phyloP scores from a whole-genome alignment of 2,329 filamentous ascomycete species.

The Botrytis cinerea region DNA sequence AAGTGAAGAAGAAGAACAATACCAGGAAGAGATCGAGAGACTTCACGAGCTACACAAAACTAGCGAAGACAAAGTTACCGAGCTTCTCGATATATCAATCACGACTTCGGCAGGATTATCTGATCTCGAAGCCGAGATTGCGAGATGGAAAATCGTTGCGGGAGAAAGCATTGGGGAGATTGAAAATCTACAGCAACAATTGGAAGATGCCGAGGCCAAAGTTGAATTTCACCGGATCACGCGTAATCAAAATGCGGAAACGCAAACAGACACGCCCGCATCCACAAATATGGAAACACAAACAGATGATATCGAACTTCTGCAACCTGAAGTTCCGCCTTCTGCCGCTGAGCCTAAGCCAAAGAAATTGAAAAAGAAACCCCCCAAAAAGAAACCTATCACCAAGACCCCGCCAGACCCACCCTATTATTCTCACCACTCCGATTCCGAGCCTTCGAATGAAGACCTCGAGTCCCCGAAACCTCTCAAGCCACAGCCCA shows the following conservation, averaged over 20 bases:
- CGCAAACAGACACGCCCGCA: background rate
- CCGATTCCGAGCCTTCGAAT: background rate
- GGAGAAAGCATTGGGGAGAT: background rate
- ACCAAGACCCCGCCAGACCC: background rate
- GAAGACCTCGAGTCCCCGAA: background rate
- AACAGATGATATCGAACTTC: background rate
- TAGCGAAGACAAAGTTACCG: background rate
- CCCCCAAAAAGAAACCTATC: background rate
- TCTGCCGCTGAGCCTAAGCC: too few relatives aligned
- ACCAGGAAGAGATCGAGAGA: constrained; percentile 4
- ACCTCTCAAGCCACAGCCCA: background rate
- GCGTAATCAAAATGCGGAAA: background rate
- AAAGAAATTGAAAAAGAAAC: background rate
- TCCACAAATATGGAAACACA: background rate
- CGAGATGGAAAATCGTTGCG: background rate
- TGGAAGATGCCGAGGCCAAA: background rate
- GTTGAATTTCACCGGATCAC: background rate
- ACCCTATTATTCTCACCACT: background rate
- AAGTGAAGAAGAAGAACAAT: constrained; percentile 3
- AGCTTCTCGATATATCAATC: constrained; percentile 5
- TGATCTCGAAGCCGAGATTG: constrained; percentile 7
- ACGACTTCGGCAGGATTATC: background rate
- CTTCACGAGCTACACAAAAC: background rate
- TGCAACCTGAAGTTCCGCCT: too few relatives aligned
- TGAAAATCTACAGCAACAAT: background rate